phyloP scores from a whole-genome alignment of 1,139 yeast species.

The Diutina siamensis region DNA sequence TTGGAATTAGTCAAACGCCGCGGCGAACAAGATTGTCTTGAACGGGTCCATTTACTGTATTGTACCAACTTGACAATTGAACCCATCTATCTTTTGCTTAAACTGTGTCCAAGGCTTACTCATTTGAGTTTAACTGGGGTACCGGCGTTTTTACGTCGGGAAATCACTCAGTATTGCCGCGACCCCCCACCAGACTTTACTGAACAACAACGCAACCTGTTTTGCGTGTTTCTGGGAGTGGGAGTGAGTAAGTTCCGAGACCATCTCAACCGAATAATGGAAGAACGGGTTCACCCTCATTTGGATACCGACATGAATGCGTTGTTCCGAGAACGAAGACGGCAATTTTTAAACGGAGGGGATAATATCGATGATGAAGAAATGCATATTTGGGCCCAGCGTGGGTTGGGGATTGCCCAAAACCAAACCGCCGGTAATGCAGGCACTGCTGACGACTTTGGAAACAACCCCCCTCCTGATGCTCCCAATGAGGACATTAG shows the following conservation, averaged over 20 bases:
- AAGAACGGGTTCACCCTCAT: constrained; percentile 20
- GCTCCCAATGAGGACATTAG: constrained; percentile 29
- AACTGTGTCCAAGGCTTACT: constrained; percentile 75
- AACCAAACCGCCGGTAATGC: not conserved
- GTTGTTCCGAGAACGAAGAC: constrained; percentile 5
- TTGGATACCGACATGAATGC: constrained; percentile 2
- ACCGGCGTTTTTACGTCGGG: constrained; percentile 73
- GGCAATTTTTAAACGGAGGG: constrained; percentile 4
- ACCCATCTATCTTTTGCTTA: constrained; percentile 60
- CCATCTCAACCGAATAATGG: constrained; percentile 39
- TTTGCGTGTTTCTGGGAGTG: constrained; percentile 88
- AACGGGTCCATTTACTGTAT: constrained; percentile 86
- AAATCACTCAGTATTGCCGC: constrained; percentile 79
- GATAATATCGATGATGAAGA: constrained; percentile 5
- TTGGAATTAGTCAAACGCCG: constrained; percentile 64
- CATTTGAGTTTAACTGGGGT: constrained; percentile 88
- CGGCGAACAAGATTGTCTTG: constrained; percentile 65
- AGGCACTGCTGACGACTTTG: constrained; percentile 8
- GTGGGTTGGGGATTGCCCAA: constrained; percentile 4
- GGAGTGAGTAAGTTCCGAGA: constrained; percentile 71
- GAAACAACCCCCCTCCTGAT: constrained; percentile 23
- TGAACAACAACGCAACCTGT: constrained; percentile 72
- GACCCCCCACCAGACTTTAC: constrained; percentile 94
- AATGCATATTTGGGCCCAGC: constrained; percentile 6
- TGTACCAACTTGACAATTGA: constrained; percentile 72